Conservation (phyloP, 805 yeast genomes). For the Yamadazyma insecticola region DNA sequence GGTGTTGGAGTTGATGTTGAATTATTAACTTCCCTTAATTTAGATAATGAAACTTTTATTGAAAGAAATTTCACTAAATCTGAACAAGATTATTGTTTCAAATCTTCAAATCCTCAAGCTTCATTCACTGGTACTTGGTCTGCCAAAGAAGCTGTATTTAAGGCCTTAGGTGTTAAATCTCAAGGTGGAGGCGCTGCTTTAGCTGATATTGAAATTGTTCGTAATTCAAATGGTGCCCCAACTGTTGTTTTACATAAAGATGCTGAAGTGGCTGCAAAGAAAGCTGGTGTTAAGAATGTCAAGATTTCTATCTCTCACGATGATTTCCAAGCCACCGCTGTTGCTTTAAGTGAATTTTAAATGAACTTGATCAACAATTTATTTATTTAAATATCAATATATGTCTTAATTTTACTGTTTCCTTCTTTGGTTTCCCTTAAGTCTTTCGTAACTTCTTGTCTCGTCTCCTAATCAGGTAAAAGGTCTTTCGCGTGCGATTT, state of each 20-base stretch:
- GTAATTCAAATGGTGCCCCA: constrained; percentile 77
- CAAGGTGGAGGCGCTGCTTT: constrained; percentile 95
- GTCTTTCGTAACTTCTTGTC: too few species aligned
- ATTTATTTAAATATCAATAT: too few species aligned
- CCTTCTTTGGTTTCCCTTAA: too few species aligned
- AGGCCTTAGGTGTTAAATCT: constrained; percentile 82
- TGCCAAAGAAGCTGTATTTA: constrained; percentile 98
- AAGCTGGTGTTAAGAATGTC: constrained; percentile 64
- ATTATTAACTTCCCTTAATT: constrained; percentile 72
- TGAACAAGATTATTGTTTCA: constrained; percentile 75
- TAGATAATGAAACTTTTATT: constrained; percentile 85
- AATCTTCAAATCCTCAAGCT: constrained; percentile 75
- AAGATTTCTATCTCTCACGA: constrained; percentile 94
- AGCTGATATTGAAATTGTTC: constrained; percentile 82
- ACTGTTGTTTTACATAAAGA: constrained; percentile 69
- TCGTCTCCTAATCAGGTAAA: too few species aligned
- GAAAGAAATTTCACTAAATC: constrained; percentile 84
- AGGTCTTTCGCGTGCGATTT: too few species aligned
- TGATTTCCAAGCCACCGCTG: constrained; percentile 96
- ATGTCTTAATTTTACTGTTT: too few species aligned
- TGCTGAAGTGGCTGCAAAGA: constrained; percentile 70
- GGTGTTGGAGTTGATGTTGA: constrained; percentile 98
- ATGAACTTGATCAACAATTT: too few species aligned
- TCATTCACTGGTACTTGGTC: constrained; percentile 98
- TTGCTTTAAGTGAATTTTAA: constrained; percentile 69